Evolutionary conservation across 2,329 filamentous ascomycete genomes (phyloP).

Genomic region (Ophiobolus disseminans): DNA sequence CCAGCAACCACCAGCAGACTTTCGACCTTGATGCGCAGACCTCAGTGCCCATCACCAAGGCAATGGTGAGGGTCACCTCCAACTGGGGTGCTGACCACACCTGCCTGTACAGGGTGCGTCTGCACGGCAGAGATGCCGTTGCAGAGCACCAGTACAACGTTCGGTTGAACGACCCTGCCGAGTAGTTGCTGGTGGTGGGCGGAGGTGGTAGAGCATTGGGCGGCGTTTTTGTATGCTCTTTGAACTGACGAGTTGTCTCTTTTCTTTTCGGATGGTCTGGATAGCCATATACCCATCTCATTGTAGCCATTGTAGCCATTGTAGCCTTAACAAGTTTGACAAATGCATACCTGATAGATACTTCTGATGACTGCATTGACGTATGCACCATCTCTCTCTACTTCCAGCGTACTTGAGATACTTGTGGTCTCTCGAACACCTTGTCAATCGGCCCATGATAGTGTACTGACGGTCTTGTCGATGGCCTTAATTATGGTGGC

Average conservation of each 20-base stretch:
- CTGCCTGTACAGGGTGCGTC: constrained; percentile 56
- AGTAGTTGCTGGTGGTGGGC: constrained; percentile 11
- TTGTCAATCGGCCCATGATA: neutral
- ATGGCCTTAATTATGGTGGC: neutral
- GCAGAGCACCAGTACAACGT: constrained; percentile 28
- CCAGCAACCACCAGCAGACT: constrained; percentile 52
- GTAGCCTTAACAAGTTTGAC: neutral
- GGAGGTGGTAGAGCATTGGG: constrained; percentile 6
- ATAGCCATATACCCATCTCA: constrained; percentile 10
- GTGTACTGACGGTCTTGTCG: neutral
- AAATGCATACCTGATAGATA: neutral
- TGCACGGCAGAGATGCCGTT: constrained; percentile 48
- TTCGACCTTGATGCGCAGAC: constrained; percentile 46
- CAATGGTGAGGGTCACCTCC: constrained; percentile 49
- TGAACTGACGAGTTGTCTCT: neutral
- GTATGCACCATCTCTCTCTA: neutral
- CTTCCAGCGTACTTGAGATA: no score
- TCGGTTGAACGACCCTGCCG: constrained; percentile 17
- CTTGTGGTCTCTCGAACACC: no score
- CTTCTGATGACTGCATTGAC: neutral
- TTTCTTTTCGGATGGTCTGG: constrained; percentile 1
- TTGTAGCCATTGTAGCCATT: constrained; percentile 4
- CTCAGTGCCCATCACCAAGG: constrained; percentile 37
- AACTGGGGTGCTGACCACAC: constrained; percentile 56
- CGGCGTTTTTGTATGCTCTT: constrained; percentile 8